Percentiles rank a stretch among this genome's conserved stretches.
Evolutionary conservation across 176 grass and related monocot genomes (phyloP).

Genomic region (Chloris gayana): DNA sequence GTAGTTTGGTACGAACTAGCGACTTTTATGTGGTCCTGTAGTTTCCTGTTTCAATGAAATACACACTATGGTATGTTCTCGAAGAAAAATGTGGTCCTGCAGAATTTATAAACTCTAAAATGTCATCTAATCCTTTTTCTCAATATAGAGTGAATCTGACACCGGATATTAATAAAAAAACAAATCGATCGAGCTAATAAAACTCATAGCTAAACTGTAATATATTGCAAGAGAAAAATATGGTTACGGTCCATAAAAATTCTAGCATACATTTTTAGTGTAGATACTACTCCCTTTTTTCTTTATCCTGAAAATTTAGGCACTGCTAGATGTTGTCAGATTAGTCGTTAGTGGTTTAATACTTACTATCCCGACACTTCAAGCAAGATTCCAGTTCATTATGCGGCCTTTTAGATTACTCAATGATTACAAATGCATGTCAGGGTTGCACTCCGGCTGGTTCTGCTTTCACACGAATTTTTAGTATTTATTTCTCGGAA

Average conservation of each 20-base stretch:
- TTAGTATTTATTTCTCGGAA: conserved; percentile 9
- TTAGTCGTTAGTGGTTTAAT: not conserved
- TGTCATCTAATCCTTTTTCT: not conserved
- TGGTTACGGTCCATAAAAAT: not conserved
- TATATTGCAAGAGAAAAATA: too few species aligned
- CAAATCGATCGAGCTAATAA: not conserved
- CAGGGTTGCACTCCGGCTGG: not conserved
- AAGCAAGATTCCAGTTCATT: conserved; percentile 6
- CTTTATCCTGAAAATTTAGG: not conserved
- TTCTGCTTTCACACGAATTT: not conserved
- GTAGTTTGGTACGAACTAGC: conserved; percentile 3
- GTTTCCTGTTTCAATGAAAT: too few species aligned
- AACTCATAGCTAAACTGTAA: too few species aligned
- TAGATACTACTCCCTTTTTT: not conserved
- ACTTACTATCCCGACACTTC: not conserved
- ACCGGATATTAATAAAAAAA: not conserved
- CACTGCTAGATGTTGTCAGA: not conserved
- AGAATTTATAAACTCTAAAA: not conserved
- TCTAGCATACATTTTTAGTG: not conserved
- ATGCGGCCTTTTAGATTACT: not conserved
- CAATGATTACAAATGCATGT: conserved; percentile 6
- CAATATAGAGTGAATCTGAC: not conserved
- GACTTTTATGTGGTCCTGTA: conserved; percentile 22
- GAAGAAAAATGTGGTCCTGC: conserved; percentile 23
- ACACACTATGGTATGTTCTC: too few species aligned